Conservation (phyloP, 164 flowering plant species). For the Vitis vinifera region ASM3070453v1 NC_081818.1:24959001-24959500, state of each 20-base stretch:
- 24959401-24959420: too few relatives aligned
- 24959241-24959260: neutral
- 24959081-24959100: constrained; percentile 8
- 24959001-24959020: constrained; percentile 26
- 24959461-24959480: too few relatives aligned
- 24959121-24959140: constrained; percentile 5
- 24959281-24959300: too few relatives aligned
- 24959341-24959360: too few relatives aligned
- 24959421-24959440: too few relatives aligned
- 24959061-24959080: constrained; percentile 16
- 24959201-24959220: constrained; percentile 18
- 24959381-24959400: too few relatives aligned
- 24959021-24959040: constrained; percentile 26
- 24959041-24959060: constrained; percentile 8
- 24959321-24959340: too few relatives aligned
- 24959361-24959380: too few relatives aligned
- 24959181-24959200: constrained; percentile 13
- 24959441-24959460: too few relatives aligned
- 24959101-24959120: constrained; percentile 13
- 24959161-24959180: constrained; percentile 2
- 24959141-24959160: neutral
- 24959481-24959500: too few relatives aligned
- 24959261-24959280: too few relatives aligned
- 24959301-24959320: too few relatives aligned
- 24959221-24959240: constrained; percentile 2